Conservation (phyloP, 2,329 filamentous ascomycete species). For the Penicillium sp. region DNA sequence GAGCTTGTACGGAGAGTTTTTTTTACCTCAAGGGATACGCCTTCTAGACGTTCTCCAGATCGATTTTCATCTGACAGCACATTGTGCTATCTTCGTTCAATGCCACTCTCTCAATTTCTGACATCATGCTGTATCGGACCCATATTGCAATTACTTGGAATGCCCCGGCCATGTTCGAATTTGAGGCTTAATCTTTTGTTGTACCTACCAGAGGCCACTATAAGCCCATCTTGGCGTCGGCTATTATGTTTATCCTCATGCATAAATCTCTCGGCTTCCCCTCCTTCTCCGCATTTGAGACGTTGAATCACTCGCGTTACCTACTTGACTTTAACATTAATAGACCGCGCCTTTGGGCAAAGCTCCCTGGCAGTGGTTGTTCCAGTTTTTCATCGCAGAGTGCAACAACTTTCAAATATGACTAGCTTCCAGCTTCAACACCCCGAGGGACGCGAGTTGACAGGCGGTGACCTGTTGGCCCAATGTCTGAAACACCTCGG, state of each 20-base stretch:
- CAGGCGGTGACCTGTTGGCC: conserved; percentile 50
- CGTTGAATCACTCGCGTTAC: background rate
- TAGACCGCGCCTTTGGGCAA: background rate
- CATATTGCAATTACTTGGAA: too few relatives aligned
- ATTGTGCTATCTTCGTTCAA: too few relatives aligned
- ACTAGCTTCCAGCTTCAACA: conserved; percentile 18
- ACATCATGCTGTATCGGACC: background rate
- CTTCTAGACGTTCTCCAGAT: too few relatives aligned
- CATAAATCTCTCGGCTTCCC: conserved; percentile 7
- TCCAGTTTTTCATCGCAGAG: too few relatives aligned
- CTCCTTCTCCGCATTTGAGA: conserved; percentile 10
- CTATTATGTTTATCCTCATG: background rate
- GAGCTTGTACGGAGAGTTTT: background rate
- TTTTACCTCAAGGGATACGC: too few relatives aligned
- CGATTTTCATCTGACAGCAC: too few relatives aligned
- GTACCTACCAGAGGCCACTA: background rate
- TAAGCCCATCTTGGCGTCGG: background rate
- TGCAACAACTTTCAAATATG: conserved; percentile 8
- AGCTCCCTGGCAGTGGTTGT: too few relatives aligned
- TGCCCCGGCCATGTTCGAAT: too few relatives aligned
- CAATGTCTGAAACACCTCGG: conserved; percentile 50
- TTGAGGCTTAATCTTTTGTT: too few relatives aligned
- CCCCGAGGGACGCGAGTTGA: conserved; percentile 43
- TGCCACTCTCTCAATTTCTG: background rate
- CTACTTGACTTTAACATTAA: conserved; percentile 1